Evolutionary conservation across 441 rosid species (phyloP).

Genomic region (Pelargonium fulgidum): DNA sequence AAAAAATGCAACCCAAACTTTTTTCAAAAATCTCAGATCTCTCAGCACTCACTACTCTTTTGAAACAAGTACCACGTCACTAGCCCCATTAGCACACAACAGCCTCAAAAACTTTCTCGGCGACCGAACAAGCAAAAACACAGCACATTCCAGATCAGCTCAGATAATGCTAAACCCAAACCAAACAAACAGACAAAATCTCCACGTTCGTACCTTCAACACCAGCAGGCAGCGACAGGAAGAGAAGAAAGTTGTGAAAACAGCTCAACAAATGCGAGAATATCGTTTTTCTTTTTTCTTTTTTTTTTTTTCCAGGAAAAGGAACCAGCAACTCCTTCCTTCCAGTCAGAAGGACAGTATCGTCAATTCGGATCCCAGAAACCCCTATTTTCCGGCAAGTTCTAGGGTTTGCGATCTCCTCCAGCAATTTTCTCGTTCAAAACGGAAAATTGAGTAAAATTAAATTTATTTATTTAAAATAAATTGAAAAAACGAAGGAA

Average conservation of each 20-base stretch:
- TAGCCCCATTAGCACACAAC: not conserved
- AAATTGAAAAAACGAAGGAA: too few relatives aligned
- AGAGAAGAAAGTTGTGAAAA: not conserved
- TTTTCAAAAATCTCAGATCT: not conserved
- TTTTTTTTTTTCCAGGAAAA: not conserved
- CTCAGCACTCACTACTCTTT: conserved; percentile 4
- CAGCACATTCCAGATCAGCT: conserved; percentile 1
- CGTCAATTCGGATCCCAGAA: not conserved
- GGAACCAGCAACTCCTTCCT: not conserved
- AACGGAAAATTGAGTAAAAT: not conserved
- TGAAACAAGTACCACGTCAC: not conserved
- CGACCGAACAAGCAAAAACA: conserved; percentile 21
- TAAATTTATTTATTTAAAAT: not conserved
- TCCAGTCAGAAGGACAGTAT: not conserved
- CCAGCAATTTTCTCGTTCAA: not conserved
- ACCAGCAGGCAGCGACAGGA: not conserved
- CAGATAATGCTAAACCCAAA: not conserved
- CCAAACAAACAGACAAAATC: not conserved
- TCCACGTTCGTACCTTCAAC: not conserved
- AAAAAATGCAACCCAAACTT: not conserved
- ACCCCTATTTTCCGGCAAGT: not conserved
- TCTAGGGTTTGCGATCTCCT: not conserved
- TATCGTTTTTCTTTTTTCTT: too few relatives aligned
- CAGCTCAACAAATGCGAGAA: conserved; percentile 5
- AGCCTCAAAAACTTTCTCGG: conserved; percentile 5